Percentiles rank a stretch among this genome's conserved stretches.
phyloP scores from a whole-genome alignment of 2,329 filamentous ascomycete genomes.

The Clathrospora elynae region DNA sequence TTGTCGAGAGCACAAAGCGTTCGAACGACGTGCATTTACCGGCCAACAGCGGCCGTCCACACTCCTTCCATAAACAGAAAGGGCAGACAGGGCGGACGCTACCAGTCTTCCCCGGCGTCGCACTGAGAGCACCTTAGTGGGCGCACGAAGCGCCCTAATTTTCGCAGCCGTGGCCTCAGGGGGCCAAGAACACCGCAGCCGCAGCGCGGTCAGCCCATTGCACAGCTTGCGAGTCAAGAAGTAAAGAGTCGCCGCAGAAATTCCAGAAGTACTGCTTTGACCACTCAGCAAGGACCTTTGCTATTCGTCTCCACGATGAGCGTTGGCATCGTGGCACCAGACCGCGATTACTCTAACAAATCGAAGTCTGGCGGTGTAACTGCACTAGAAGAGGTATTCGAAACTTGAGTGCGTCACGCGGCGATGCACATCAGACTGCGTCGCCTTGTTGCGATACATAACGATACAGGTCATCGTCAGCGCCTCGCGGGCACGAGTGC shows the following conservation, averaged over 20 bases:
- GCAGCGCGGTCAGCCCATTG: constrained; percentile 24
- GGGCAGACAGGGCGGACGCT: too few species aligned
- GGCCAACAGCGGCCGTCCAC: not conserved
- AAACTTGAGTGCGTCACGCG: constrained; percentile 28
- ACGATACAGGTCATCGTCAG: constrained; percentile 29
- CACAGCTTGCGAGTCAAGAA: constrained; percentile 35
- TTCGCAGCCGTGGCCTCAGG: constrained; percentile 28
- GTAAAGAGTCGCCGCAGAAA: constrained; percentile 29
- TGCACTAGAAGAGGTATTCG: too few species aligned
- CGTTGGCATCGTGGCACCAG: constrained; percentile 33
- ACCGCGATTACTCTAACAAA: constrained; percentile 33
- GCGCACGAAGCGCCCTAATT: constrained; percentile 10
- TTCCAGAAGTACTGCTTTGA: constrained; percentile 31
- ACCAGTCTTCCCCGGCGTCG: too few species aligned
- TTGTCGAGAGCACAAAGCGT: constrained; percentile 18
- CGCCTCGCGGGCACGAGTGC: constrained; percentile 71
- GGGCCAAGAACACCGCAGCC: constrained; percentile 21
- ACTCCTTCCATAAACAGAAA: not conserved
- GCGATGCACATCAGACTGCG: constrained; percentile 22
- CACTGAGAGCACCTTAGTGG: too few species aligned
- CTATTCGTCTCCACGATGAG: constrained; percentile 22
- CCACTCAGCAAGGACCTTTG: constrained; percentile 25
- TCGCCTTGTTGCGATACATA: constrained; percentile 27
- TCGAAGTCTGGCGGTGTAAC: constrained; percentile 42
- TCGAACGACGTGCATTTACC: constrained; percentile 42